Base-by-base conservation (phyloP, 1,284 basidiomycete genomes). In the Pyrrhoderma noxium region DNA sequence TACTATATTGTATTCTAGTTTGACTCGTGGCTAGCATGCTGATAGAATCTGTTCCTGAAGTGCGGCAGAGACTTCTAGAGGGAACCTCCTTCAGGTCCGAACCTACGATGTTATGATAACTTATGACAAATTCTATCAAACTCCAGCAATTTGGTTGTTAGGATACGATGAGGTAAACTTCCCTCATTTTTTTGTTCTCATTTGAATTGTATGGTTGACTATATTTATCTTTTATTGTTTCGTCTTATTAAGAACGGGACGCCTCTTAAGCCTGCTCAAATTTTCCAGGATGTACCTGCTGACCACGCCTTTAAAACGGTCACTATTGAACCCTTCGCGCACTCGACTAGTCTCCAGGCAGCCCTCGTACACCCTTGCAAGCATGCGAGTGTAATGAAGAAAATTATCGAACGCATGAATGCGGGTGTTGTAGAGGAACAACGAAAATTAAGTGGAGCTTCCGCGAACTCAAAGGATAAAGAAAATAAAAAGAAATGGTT, bases 21-120 rank as follows among this genome's bases (percentile, higher is more conserved):
- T 16, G 40, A 9, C 18, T 8, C 27, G 14, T 3, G 40, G n/a
- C 18, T 8, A 42, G 14, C 4, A 3, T 19, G 11, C 36, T 47
- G 9, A 52, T 39, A 25, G 27, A 47, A 47, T 31, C n/a, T 21
- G 21, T 5, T 44, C 27, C 21, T 9, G 25, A 22, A 31, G 27
- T 31, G 69, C 79, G 59, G 68, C 76, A 27, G 79, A 85, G 58
- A 73, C 79, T 36, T 76, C 80, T 34, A 87, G 80, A 57, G 83
- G 80, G 54, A 97, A 97, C 62, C 73, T 99, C 21, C 73, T 98
- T 39, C 90, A 93, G 74, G 92, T 99, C 41, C 82, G 95, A 62
- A 99, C 94, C 19, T 99, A 99, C 75, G 96, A 99, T 69, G 96
- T 97, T 65, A 91, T 97, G 82, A 99, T 99, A 72, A 93, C 91